Evolutionary conservation across 2,329 filamentous ascomycete genomes (phyloP).

Genomic region (Rutstroemia sp.): DNA sequence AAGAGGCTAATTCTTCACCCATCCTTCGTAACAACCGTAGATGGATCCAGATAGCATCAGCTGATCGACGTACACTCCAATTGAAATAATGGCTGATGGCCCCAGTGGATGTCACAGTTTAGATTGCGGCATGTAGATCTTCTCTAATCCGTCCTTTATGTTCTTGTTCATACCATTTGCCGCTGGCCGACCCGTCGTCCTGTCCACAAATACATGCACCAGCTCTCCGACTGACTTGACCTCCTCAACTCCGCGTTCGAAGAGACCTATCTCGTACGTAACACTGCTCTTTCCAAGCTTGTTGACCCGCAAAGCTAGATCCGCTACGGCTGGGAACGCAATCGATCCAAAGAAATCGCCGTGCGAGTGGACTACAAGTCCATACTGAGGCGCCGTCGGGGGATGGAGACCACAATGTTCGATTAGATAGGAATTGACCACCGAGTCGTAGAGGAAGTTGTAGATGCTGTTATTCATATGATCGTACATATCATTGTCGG

Average conservation of each 20-base stretch:
- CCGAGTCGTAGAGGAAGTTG: conserved; percentile 79
- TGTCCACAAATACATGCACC: conserved; percentile 82
- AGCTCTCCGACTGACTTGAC: conserved; percentile 83
- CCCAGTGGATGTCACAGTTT: conserved; percentile 18
- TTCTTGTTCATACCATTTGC: conserved; percentile 53
- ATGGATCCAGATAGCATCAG: no score
- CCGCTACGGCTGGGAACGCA: conserved; percentile 73
- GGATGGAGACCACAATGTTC: conserved; percentile 68
- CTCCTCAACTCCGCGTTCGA: conserved; percentile 62
- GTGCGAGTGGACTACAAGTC: conserved; percentile 77
- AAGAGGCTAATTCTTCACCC: background rate
- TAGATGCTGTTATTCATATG: conserved; percentile 92
- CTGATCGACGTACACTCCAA: no score
- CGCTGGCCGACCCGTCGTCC: conserved; percentile 60
- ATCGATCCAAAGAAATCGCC: conserved; percentile 80
- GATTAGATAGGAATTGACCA: conserved; percentile 85
- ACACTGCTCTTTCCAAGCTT: conserved; percentile 83
- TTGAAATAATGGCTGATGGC: no score
- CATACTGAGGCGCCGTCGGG: conserved; percentile 62
- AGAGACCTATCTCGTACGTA: conserved; percentile 83
- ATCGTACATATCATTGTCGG: conserved; percentile 90
- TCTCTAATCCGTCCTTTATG: conserved; percentile 52
- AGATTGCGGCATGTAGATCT: conserved; percentile 36
- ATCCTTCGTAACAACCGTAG: no score
- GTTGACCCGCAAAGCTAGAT: conserved; percentile 74